Conservation (phyloP, 2,329 filamentous ascomycete species). For the Fusarium sp. region DNA sequence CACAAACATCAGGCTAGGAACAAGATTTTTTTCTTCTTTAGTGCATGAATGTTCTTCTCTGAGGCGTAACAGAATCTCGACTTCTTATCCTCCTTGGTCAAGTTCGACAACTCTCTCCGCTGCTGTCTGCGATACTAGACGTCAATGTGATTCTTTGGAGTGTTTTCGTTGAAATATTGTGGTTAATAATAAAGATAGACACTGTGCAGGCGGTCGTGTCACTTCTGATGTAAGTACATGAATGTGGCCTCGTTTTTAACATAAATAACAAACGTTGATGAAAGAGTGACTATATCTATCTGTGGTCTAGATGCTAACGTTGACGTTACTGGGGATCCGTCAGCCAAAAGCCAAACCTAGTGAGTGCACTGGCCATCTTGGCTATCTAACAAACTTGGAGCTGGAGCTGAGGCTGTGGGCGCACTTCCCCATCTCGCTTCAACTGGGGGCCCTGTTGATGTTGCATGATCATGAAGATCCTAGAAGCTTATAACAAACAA, state of each 20-base stretch:
- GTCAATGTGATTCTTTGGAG: neutral
- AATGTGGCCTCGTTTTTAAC: slow-evolving; percentile 6
- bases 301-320: neutral
- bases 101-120: no score
- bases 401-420: slow-evolving; percentile 28
- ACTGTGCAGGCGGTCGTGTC: slow-evolving; percentile 10
- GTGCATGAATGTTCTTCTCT: neutral
- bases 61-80: neutral
- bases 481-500: slow-evolving; percentile 25
- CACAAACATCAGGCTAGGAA: neutral
- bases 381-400: slow-evolving; percentile 13
- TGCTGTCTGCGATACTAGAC: neutral
- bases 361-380: slow-evolving; percentile 26
- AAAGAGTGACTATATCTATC: neutral
- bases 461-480: slow-evolving; percentile 35
- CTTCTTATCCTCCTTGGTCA: neutral
- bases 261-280: slow-evolving; percentile 1
- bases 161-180: slow-evolving; percentile 8
- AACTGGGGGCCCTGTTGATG: slow-evolving; percentile 26
- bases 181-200: slow-evolving; percentile 7
- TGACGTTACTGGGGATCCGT: slow-evolving; percentile 10
- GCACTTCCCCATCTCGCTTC: slow-evolving; percentile 21
- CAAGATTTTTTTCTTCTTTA: neutral
- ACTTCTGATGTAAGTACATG: neutral
- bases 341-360: neutral